A percentile compares a stretch with the other conserved stretches of the same genome.
Evolutionary conservation across 441 rosid genomes (phyloP).

Genomic region (Dalechampia spathulata): DNA sequence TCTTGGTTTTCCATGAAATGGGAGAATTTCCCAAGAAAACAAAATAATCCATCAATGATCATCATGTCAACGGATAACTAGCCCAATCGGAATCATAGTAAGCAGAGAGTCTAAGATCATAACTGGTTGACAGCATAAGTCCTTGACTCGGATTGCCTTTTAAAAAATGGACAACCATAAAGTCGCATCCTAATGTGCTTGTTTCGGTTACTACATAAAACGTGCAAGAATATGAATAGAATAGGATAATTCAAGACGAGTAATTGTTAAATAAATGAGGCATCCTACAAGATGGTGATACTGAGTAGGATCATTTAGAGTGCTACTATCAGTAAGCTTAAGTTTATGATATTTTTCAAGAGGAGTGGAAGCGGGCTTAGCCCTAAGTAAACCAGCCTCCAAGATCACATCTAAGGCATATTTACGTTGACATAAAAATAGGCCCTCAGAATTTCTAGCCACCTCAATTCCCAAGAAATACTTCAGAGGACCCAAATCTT

Average conservation of each 20-base stretch:
- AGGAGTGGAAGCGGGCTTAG: background rate
- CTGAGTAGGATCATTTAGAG: background rate
- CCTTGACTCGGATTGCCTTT: background rate
- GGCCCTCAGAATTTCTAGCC: background rate
- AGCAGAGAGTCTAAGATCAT: background rate
- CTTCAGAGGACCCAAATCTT: background rate
- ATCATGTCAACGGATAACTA: background rate
- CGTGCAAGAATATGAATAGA: too few relatives aligned
- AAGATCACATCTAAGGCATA: background rate
- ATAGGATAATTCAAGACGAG: too few relatives aligned
- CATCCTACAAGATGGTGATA: background rate
- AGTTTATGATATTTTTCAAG: background rate
- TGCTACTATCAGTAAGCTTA: background rate
- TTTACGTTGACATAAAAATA: background rate
- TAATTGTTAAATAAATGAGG: too few relatives aligned
- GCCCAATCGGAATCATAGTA: background rate
- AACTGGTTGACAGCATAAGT: background rate
- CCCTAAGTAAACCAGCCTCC: background rate
- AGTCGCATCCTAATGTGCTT: too few relatives aligned
- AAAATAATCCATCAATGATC: background rate
- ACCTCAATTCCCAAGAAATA: background rate
- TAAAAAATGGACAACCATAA: background rate
- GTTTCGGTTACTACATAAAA: too few relatives aligned
- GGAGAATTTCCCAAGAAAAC: background rate
- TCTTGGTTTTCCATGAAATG: background rate